Percentiles rank a stretch among this genome's conserved stretches.
Conservation (phyloP, 345 rosid species). For the Arabis alpina region DNA sequence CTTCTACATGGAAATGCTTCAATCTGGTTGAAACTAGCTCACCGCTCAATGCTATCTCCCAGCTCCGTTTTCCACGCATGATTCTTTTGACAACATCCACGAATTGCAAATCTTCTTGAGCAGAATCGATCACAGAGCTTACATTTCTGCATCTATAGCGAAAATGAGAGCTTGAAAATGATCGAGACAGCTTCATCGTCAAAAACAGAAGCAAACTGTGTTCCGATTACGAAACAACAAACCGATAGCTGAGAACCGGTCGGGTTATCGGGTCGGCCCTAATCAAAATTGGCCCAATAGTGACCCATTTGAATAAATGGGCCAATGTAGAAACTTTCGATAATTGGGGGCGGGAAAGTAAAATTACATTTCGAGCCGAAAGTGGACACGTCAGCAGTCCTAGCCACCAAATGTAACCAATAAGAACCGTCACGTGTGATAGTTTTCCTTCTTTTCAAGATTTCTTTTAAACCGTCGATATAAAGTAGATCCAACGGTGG, state of each 20-base stretch:
- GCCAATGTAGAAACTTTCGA: background rate
- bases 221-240: slow-evolving; percentile 16
- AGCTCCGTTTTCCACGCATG: slow-evolving; percentile 68
- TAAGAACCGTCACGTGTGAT: slow-evolving; percentile 16
- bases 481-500: slow-evolving; percentile 31
- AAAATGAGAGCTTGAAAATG: slow-evolving; percentile 33
- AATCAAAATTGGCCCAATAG: too few relatives aligned
- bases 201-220: slow-evolving; percentile 11
- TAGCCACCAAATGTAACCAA: slow-evolving; percentile 16
- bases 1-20: slow-evolving; percentile 65
- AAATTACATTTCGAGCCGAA: slow-evolving; percentile 16
- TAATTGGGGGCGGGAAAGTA: slow-evolving; percentile 13
- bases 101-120: slow-evolving; percentile 49
- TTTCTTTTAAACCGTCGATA: slow-evolving; percentile 32
- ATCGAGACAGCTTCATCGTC: slow-evolving; percentile 50
- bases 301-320: background rate
- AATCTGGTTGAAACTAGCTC: slow-evolving; percentile 46
- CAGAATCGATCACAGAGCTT: slow-evolving; percentile 33
- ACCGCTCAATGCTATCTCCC: slow-evolving; percentile 64
- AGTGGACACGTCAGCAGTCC: slow-evolving; percentile 30
- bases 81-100: slow-evolving; percentile 54
- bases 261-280: slow-evolving; percentile 7
- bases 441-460: slow-evolving; percentile 6
- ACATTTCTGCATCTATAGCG: slow-evolving; percentile 34
- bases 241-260: slow-evolving; percentile 25